phyloP scores from a whole-genome alignment of 2,329 filamentous ascomycete species.

The Phialophora chinensis region DNA sequence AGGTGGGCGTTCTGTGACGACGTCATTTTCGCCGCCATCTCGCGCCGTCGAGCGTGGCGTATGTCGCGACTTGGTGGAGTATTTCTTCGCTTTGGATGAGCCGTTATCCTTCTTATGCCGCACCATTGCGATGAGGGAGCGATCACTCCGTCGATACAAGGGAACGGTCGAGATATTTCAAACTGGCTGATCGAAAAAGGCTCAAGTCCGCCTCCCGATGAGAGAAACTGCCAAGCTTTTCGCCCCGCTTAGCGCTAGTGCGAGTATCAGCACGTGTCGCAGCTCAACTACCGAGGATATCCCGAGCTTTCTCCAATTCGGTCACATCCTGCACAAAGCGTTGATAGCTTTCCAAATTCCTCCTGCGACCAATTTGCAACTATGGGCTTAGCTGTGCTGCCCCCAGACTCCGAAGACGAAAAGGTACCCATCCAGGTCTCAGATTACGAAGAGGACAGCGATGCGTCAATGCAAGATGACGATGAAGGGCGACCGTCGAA shows the following conservation, averaged over 20 bases:
- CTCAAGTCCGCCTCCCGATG: background rate
- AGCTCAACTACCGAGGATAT: background rate
- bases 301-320: background rate
- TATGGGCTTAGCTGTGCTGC: slow-evolving; percentile 67
- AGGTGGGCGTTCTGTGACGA: slow-evolving; percentile 47
- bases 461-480: slow-evolving; percentile 56
- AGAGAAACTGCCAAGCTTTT: background rate
- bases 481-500: slow-evolving; percentile 50
- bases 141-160: background rate
- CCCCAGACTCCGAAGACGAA: slow-evolving; percentile 53
- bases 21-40: slow-evolving; percentile 50
- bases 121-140: slow-evolving; percentile 66
- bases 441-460: slow-evolving; percentile 54
- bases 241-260: background rate
- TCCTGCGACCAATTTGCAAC: background rate
- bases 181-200: background rate
- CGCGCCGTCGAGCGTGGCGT: slow-evolving; percentile 55
- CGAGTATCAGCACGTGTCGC: background rate
- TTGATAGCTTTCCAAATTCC: background rate
- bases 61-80: slow-evolving; percentile 63
- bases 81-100: slow-evolving; percentile 74
- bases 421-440: slow-evolving; percentile 41
- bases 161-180: background rate
- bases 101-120: slow-evolving; percentile 93
- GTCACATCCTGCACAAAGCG: background rate